Conservation (phyloP, 345 rosid species). For the Moringa oleifera region DNA sequence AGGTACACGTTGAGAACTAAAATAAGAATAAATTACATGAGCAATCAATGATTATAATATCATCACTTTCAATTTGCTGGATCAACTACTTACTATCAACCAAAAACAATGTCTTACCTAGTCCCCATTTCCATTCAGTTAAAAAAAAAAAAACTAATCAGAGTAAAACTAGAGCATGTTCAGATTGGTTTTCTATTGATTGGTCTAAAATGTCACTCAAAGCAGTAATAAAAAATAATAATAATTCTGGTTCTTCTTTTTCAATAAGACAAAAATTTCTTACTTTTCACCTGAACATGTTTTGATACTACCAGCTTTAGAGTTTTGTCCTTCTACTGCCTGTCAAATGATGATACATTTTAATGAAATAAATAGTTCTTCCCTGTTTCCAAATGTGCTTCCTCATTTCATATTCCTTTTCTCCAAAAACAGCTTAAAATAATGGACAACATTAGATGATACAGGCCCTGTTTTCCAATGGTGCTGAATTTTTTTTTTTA, state of each 20-base stretch:
- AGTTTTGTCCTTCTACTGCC: neutral
- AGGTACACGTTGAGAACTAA: constrained; percentile 10
- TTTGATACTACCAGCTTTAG: neutral
- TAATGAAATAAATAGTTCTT: no score
- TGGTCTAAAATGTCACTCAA: neutral
- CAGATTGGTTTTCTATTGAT: neutral
- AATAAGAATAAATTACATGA: neutral
- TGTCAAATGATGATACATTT: no score
- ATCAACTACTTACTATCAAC: neutral
- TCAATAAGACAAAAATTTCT: no score
- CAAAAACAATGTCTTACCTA: no score
- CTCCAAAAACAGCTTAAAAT: neutral
- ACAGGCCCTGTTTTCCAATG: neutral
- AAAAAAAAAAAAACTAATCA: neutral
- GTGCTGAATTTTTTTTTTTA: no score
- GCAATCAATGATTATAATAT: neutral
- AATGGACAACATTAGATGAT: no score
- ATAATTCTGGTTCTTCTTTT: no score
- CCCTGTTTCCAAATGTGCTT: no score
- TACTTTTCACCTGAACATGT: neutral
- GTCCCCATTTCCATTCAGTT: no score
- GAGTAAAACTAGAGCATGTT: neutral
- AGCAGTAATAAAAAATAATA: no score
- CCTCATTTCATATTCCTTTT: no score
- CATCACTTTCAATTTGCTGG: neutral